These are phyloP conservation scores for Eudorina sp. DNA, from an alignment of 139 green algal genomes.

Conservation along the genomic window DNA sequence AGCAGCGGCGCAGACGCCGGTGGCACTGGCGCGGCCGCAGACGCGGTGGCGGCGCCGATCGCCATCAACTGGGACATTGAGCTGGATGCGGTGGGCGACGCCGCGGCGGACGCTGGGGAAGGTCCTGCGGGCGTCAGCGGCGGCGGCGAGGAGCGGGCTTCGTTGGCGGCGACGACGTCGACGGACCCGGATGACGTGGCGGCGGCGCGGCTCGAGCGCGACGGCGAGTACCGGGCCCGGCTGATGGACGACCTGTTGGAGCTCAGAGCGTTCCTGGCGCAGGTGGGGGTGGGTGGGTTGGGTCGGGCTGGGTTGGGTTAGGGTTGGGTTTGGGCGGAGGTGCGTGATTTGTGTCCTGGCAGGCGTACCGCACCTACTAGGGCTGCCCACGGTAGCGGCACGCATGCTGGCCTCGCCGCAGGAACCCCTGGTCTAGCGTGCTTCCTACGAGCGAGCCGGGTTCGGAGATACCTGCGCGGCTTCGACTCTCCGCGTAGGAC, in stretches of 20 bases:
- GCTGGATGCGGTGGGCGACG: constrained; percentile 15
- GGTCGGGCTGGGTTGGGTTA: neutral
- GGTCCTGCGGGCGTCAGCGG: neutral
- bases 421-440: too few relatives aligned
- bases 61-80: constrained; percentile 61
- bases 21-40: constrained; percentile 22
- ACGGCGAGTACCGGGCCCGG: constrained; percentile 52
- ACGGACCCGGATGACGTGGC: constrained; percentile 47
- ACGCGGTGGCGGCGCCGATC: neutral
- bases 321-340: neutral
- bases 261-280: constrained; percentile 68
- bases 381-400: too few relatives aligned
- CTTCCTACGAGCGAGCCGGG: too few relatives aligned
- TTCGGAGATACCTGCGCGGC: too few relatives aligned
- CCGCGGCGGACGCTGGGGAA: constrained; percentile 29
- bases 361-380: too few relatives aligned
- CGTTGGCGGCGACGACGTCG: neutral
- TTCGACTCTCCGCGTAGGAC: too few relatives aligned
- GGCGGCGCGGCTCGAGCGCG: constrained; percentile 45
- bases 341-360: too few relatives aligned
- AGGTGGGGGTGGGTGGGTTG: constrained; percentile 21
- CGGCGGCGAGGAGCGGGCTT: neutral
- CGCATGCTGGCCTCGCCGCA: too few relatives aligned
- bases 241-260: constrained; percentile 77
- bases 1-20: neutral